Base-by-base conservation (phyloP, 768 basidiomycete species). In the Arthromyces matolae region DNA sequence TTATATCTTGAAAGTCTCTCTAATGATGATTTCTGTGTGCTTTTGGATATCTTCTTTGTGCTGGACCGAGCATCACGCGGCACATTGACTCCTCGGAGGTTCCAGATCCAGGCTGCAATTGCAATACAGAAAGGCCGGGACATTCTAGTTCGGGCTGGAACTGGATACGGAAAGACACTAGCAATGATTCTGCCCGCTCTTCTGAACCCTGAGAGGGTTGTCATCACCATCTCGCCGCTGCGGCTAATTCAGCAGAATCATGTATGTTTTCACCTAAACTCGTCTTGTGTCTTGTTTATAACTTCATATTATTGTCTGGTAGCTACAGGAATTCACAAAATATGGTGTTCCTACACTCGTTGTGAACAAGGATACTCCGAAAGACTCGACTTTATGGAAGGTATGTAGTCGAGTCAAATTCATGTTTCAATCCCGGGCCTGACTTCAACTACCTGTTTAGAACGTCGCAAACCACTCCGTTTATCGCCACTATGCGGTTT, bases 91-190 rank as follows among this genome's bases (percentile, higher is more conserved):
- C 29, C 29, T 43, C 29, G 29, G 10, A 31, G 33, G 12, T 43
- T 43, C 14, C 29, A 43, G 8, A 29, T 43, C 5, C 12, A 43
- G 8, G 42, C 24, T 5, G 18, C 29, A 13, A 16, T 61, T 7
- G 59, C 49, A 3, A n/a, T 52, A 20, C 16, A 42, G 14, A 18
- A 41, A 16, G 58, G 54, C 5, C 41, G 51, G 13, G 60, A 64
- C 32, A 43, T 49, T 5, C 20, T 61, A 5, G 51, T 61, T 5
- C 50, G 54, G 23, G 57, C 58, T 36, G 63, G 58, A 0, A 64
- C 60, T n/a, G 61, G 60, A 5, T 54, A 56, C 34, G 60, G 63
- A 12, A 63, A 64, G 36, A 62, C 61, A n/a, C 22, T 62, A 1
- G 54, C 55, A 10, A 61, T 60, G 55, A 48, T 57, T 4, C 13